phyloP scores from a whole-genome alignment of 331 rosid genomes.

The Ulmus americana region DNA sequence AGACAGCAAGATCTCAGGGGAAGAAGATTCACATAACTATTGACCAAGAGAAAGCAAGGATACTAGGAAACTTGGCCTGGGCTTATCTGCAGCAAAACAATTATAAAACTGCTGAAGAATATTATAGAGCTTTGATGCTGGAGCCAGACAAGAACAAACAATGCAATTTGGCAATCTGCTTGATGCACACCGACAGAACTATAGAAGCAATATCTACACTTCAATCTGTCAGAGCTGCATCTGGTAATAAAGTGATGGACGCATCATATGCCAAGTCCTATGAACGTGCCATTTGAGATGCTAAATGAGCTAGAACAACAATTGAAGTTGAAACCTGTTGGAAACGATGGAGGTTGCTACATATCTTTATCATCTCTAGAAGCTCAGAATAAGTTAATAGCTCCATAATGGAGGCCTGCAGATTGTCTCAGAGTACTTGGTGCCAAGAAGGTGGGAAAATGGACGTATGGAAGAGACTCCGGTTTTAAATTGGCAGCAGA shows the following conservation, averaged over 20 bases:
- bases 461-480: no score
- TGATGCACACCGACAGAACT: slow-evolving; percentile 60
- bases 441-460: background rate
- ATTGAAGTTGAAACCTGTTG: slow-evolving; percentile 11
- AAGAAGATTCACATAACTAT: slow-evolving; percentile 75
- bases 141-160: slow-evolving; percentile 80
- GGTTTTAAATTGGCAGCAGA: no score
- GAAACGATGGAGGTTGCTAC: slow-evolving; percentile 7
- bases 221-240: slow-evolving; percentile 52
- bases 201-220: slow-evolving; percentile 71
- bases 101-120: slow-evolving; percentile 57
- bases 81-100: slow-evolving; percentile 79
- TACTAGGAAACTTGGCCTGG: slow-evolving; percentile 93
- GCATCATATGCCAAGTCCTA: slow-evolving; percentile 68
- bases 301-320: slow-evolving; percentile 42
- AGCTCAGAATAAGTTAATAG: slow-evolving; percentile 4
- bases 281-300: slow-evolving; percentile 64
- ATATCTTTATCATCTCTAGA: background rate
- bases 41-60: slow-evolving; percentile 80
- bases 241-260: slow-evolving; percentile 60
- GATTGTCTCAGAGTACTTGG: background rate
- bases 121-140: slow-evolving; percentile 68
- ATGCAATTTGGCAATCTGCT: slow-evolving; percentile 86
- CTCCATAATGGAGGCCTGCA: background rate
- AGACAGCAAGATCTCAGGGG: slow-evolving; percentile 87